Evolutionary conservation across 2,329 filamentous ascomycete species (phyloP), one percentile per base, ranked within the genome.

Genomic region (Hysterium pulicare): DNA sequence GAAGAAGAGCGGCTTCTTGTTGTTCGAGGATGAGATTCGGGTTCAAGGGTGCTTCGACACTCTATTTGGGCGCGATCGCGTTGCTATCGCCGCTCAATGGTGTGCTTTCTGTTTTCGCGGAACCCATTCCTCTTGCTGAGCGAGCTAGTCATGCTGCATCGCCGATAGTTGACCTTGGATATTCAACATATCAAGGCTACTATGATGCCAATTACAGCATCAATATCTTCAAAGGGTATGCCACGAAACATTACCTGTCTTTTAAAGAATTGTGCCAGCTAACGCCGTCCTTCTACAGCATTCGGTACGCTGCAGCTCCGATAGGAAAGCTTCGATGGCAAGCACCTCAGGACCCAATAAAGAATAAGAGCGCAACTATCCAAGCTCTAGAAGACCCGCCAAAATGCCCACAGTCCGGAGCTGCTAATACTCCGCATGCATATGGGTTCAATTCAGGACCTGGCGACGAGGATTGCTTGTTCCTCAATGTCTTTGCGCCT

Each of bases 271-370:
- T 31, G 22, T 19, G 10, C 17, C 15, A 7, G 35, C 33, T 57
- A 32, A 60, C 41, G 8, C 8, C 11, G 62, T 75, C 58, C 73
- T n/a, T n/a, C n/a, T n/a, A n/a, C n/a, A n/a, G n/a, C n/a, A n/a
- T n/a, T n/a, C n/a, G 76, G 33, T 81, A 73, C 54, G 78, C 78
- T 9, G 66, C 70, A 11, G 64, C 76, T n/a, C 77, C 78, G 4
- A 42, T 73, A 0, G 73, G 70, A 2, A 62, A 76, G 30, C 61
- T 78, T 24, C 69, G 78, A 40, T 81, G 74, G 66, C 64, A 71
- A 20, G 71, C 74, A 15, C 77, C 78, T 1, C 59, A 67, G 13
- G 62, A 71, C 24, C 76, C 76, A 16, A 44, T 40, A 3, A 59
- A 57, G 2, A 59, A 66, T 67, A 72, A 58, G 55, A 66, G 42